Conservation (phyloP, 192 early-diverging fungal species). For the Lobosporangium transversale region DNA sequence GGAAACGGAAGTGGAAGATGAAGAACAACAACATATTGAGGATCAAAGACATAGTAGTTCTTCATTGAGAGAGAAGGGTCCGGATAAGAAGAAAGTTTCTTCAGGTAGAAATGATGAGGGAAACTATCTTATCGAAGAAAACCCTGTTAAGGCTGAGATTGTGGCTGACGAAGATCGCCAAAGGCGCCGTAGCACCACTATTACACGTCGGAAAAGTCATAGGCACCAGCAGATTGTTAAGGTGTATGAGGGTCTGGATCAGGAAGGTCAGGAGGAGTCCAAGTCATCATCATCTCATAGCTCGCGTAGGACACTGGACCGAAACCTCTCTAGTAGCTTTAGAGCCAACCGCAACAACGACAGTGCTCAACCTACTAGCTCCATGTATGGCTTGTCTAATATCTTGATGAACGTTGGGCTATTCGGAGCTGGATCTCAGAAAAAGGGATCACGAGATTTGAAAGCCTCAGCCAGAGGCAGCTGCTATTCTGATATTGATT, state of each 20-base stretch:
- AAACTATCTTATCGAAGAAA: too few relatives aligned
- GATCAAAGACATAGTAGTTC: neutral
- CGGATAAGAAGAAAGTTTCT: neutral
- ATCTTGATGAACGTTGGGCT: conserved; percentile 38
- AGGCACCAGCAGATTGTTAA: conserved; percentile 18
- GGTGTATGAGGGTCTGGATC: neutral
- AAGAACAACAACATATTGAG: neutral
- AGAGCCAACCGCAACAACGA: too few relatives aligned
- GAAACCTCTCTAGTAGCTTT: too few relatives aligned
- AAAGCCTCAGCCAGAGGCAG: neutral
- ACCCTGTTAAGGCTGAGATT: neutral
- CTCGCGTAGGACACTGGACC: neutral
- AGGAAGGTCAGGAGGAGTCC: neutral
- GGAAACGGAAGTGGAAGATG: conserved; percentile 13
- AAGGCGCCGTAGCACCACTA: neutral
- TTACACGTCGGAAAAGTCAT: conserved; percentile 22
- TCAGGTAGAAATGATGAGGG: conserved; percentile 4
- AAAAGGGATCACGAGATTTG: neutral
- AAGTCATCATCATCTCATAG: neutral
- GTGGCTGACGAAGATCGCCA: neutral
- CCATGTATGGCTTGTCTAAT: conserved; percentile 24
- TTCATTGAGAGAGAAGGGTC: neutral
- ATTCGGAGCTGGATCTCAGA: neutral
- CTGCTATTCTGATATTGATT: conserved; percentile 2
- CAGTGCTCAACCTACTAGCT: conserved; percentile 15